A percentile compares a stretch with the other conserved stretches of the same genome.
Evolutionary conservation across 805 yeast species (phyloP).

Genomic region (Saitoella complicata): DNA sequence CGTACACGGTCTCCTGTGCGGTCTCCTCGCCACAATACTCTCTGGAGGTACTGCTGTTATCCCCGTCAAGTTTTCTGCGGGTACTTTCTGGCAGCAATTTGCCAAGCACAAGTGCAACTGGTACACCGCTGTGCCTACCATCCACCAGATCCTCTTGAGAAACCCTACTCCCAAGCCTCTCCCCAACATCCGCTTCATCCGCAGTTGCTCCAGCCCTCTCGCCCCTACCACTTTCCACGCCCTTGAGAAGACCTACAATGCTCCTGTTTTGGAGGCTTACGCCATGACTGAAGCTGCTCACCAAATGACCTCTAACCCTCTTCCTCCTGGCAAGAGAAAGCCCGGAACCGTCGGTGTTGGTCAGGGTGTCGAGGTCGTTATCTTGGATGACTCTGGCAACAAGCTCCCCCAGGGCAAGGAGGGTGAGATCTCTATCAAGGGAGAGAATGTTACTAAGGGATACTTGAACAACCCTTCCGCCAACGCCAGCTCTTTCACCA

Average conservation of each 20-base stretch:
- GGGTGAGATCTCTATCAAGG: constrained; percentile 58
- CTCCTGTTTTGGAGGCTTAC: constrained; percentile 62
- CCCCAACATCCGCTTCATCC: constrained; percentile 46
- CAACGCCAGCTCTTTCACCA: constrained; percentile 47
- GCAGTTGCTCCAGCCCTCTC: constrained; percentile 57
- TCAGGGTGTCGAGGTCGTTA: constrained; percentile 47
- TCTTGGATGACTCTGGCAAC: constrained; percentile 35
- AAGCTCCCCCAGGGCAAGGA: constrained; percentile 33
- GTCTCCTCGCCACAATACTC: constrained; percentile 41
- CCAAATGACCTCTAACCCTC: constrained; percentile 57
- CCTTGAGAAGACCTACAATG: constrained; percentile 39
- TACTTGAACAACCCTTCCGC: constrained; percentile 60
- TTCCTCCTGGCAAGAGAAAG: constrained; percentile 48
- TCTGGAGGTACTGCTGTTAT: constrained; percentile 47
- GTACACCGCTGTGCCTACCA: constrained; percentile 69
- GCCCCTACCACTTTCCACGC: constrained; percentile 48
- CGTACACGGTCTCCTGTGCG: constrained; percentile 59
- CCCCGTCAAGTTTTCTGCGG: constrained; percentile 47
- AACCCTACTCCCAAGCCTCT: constrained; percentile 32
- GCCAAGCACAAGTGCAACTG: constrained; percentile 36
- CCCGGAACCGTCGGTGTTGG: constrained; percentile 65
- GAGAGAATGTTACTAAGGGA: constrained; percentile 54
- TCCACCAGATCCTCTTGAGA: constrained; percentile 48
- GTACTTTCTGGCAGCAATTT: constrained; percentile 44
- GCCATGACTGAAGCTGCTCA: constrained; percentile 70